Conservation (phyloP, 1,284 basidiomycete species). For the Afroboletus lepidellus region DNA sequence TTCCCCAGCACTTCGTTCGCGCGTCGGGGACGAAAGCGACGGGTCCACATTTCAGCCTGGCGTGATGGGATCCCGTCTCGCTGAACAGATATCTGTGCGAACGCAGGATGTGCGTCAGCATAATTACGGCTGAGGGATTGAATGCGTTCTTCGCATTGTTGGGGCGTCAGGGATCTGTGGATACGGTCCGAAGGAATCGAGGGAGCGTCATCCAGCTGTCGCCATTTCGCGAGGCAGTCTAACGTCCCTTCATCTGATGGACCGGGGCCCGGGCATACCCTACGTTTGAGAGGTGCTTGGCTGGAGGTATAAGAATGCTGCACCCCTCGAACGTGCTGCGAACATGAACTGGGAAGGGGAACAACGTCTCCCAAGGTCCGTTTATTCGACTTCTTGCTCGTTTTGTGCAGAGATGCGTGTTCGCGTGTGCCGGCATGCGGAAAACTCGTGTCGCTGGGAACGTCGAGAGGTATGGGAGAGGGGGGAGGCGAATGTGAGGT, state of each 20-base stretch:
- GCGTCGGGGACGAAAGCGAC: slow-evolving; percentile 73
- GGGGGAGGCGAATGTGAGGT: slow-evolving; percentile 9
- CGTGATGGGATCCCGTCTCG: slow-evolving; percentile 3
- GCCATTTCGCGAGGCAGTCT: slow-evolving; percentile 21
- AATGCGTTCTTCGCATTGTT: slow-evolving; percentile 23
- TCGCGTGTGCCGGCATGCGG: slow-evolving; percentile 4
- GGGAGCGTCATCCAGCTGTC: slow-evolving; percentile 1
- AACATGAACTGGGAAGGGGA: slow-evolving; percentile 50
- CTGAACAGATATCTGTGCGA: slow-evolving; percentile 43
- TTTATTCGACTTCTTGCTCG: slow-evolving; percentile 7
- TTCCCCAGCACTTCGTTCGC: slow-evolving; percentile 84
- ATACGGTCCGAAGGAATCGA: background rate
- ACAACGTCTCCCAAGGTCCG: slow-evolving; percentile 21
- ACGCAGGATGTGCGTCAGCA: slow-evolving; percentile 48
- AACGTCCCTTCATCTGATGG: slow-evolving; percentile 8
- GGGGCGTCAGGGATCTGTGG: slow-evolving; percentile 9
- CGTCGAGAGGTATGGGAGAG: background rate
- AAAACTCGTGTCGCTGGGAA: slow-evolving; percentile 6
- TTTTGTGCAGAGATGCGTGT: background rate
- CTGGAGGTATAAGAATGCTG: slow-evolving; percentile 37
- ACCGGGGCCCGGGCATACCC: background rate
- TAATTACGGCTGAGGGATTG: slow-evolving; percentile 9
- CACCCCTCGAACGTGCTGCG: slow-evolving; percentile 64
- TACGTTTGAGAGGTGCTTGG: slow-evolving; percentile 13
- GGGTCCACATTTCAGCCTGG: slow-evolving; percentile 60